phyloP scores from a whole-genome alignment of 768 basidiomycete genomes.

The Exidia glandulosa region DNA sequence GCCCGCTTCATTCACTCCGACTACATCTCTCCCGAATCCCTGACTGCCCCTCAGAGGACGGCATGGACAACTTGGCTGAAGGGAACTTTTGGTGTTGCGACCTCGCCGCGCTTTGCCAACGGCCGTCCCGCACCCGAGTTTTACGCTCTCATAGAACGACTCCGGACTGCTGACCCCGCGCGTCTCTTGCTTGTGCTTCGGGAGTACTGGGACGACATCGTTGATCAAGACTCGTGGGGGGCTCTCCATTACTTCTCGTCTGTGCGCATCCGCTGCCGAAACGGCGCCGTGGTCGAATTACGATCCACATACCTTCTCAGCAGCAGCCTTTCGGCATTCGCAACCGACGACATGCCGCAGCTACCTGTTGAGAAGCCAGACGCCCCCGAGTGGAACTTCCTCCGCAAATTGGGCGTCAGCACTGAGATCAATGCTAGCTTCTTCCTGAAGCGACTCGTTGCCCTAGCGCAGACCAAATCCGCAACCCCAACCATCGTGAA shows the following conservation, averaged over 20 bases:
- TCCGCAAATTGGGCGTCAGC: constrained; percentile 10
- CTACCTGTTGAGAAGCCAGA: constrained; percentile 13
- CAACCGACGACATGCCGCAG: constrained; percentile 6
- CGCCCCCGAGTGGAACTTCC: constrained; percentile 10
- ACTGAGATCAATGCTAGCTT: constrained; percentile 7
- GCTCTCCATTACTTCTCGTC: neutral
- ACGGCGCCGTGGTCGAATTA: neutral
- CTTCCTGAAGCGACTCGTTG: constrained; percentile 11
- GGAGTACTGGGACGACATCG: neutral
- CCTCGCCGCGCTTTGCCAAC: neutral
- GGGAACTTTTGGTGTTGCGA: neutral
- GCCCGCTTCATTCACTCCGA: neutral
- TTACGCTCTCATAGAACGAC: neutral
- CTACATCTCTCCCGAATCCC: neutral
- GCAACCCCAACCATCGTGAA: constrained; percentile 2
- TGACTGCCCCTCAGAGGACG: neutral
- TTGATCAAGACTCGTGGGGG: neutral
- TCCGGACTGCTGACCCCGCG: neutral
- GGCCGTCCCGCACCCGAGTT: neutral
- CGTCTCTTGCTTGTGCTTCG: neutral
- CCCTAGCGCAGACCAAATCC: constrained; percentile 4
- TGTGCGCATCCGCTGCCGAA: neutral
- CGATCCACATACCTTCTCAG: neutral
- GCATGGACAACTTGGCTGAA: neutral
- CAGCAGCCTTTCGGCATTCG: neutral